Evolutionary conservation across 768 basidiomycete species (phyloP).

Genomic region (Antrodiella citrinella): DNA sequence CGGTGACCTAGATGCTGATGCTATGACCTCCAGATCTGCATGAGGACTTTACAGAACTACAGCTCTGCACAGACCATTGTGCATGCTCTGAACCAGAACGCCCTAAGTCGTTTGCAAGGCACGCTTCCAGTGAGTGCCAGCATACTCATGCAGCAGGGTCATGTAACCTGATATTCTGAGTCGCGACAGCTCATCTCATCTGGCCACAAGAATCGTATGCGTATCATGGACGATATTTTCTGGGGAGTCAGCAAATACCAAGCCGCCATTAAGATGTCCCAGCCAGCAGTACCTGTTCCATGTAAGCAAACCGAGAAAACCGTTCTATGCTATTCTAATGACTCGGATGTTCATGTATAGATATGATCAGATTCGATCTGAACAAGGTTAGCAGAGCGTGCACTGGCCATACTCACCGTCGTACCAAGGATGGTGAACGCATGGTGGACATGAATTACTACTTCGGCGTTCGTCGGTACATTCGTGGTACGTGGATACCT

Average conservation of each 20-base stretch:
- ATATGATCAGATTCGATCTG: neutral
- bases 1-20: neutral
- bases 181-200: neutral
- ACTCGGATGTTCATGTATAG: neutral
- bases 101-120: neutral
- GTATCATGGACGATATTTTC: neutral
- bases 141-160: neutral
- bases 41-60: conserved; percentile 3
- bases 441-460: neutral
- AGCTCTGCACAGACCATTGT: conserved; percentile 7
- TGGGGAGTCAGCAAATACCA: neutral
- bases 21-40: conserved; percentile 1
- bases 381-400: neutral
- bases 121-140: conserved; percentile 1
- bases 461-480: neutral
- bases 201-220: neutral
- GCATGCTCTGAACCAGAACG: neutral
- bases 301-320: neutral
- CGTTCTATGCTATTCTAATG: neutral
- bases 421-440: neutral
- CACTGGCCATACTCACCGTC: neutral
- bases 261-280: neutral
- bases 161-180: neutral
- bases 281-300: neutral
- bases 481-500: neutral